A percentile compares a stretch with the other conserved stretches of the same genome.
Evolutionary conservation across 352 stramenopile genomes (phyloP).

Genomic region (Phytopythium oedochilum): DNA sequence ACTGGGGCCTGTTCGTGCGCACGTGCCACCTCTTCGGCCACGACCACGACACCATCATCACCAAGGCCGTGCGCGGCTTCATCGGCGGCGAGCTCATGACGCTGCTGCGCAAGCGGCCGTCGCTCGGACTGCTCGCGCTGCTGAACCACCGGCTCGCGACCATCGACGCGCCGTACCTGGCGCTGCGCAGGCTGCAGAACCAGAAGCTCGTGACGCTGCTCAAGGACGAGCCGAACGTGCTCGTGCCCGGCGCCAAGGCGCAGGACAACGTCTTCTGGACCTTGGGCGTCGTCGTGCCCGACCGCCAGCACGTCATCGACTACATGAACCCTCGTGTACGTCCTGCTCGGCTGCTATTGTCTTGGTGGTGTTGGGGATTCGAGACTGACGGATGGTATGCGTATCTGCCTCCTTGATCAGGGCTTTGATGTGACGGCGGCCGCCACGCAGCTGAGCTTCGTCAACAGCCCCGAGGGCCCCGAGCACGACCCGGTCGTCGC

Average conservation of each 20-base stretch:
- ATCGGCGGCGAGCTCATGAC: slow-evolving; percentile 70
- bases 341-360: background rate
- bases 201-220: slow-evolving; percentile 51
- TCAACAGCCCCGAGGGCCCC: slow-evolving; percentile 41
- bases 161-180: slow-evolving; percentile 64
- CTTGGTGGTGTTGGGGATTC: background rate
- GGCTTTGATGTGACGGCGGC: slow-evolving; percentile 79
- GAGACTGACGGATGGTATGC: background rate
- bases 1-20: slow-evolving; percentile 73
- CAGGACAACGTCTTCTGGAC: slow-evolving; percentile 78
- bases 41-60: slow-evolving; percentile 77
- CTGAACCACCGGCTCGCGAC: slow-evolving; percentile 58
- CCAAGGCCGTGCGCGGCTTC: slow-evolving; percentile 74
- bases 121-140: slow-evolving; percentile 64
- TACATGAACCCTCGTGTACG: slow-evolving; percentile 75
- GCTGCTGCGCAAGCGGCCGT: slow-evolving; percentile 67
- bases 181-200: slow-evolving; percentile 65
- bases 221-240: slow-evolving; percentile 47
- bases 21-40: slow-evolving; percentile 47
- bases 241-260: slow-evolving; percentile 51
- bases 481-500: slow-evolving; percentile 53
- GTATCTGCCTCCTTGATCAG: slow-evolving; percentile 15
- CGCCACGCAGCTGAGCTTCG: slow-evolving; percentile 65
- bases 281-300: slow-evolving; percentile 66
- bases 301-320: slow-evolving; percentile 40